These are phyloP conservation scores for Penicillium sp. DNA, from an alignment of 2,329 filamentous ascomycete species.

Conservation along the genomic window DNA sequence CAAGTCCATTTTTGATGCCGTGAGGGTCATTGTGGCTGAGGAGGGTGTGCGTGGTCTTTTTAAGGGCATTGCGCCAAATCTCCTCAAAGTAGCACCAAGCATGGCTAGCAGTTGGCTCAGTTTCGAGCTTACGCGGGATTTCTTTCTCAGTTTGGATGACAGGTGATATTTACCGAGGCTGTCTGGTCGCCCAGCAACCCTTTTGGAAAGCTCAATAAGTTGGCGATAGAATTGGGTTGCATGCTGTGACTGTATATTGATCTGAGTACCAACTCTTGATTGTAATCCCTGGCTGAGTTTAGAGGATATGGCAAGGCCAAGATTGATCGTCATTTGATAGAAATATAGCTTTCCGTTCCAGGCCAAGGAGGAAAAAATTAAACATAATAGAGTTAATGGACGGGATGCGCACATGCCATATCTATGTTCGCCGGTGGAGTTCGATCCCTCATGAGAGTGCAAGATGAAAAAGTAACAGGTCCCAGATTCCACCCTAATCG, in stretches of 20 bases:
- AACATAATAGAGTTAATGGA: neutral
- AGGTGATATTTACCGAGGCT: conserved; percentile 18
- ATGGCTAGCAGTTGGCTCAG: conserved; percentile 99
- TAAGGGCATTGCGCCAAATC: conserved; percentile 93
- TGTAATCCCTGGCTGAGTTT: neutral
- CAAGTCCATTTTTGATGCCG: conserved; percentile 81
- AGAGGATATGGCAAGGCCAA: neutral
- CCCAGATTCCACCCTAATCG: too few species aligned
- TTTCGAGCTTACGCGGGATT: conserved; percentile 91
- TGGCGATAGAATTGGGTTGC: neutral
- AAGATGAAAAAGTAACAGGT: too few species aligned
- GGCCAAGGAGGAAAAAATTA: neutral
- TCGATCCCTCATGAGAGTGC: too few species aligned
- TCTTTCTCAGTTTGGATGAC: conserved; percentile 66
- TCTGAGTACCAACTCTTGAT: neutral
- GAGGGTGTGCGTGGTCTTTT: conserved; percentile 88
- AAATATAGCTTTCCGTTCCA: neutral
- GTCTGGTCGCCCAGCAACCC: neutral
- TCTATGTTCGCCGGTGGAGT: too few species aligned
- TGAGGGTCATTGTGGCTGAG: conserved; percentile 78
- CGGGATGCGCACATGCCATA: too few species aligned
- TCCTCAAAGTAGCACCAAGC: conserved; percentile 95
- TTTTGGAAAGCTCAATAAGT: neutral
- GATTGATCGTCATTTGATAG: neutral
- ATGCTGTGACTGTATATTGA: neutral